Conservation (phyloP, 2,329 filamentous ascomycete genomes). For the Sphaerostilbella broomeana region DNA sequence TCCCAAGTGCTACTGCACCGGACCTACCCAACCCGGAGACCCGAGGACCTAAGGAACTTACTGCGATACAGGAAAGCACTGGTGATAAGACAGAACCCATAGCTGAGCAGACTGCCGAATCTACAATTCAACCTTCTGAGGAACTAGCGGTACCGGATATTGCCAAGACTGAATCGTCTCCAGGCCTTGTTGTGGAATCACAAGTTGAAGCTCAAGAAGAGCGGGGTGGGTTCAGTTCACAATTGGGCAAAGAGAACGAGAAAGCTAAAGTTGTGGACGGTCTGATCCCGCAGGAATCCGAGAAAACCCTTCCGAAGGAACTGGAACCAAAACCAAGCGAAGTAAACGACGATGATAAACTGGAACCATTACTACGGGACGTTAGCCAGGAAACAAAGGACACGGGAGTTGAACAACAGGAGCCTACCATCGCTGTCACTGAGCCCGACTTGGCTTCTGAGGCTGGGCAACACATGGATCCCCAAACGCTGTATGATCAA, state of each 20-base stretch:
- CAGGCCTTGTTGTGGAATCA: slow-evolving; percentile 19
- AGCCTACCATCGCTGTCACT: not conserved
- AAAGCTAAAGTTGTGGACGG: slow-evolving; percentile 27
- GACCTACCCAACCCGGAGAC: slow-evolving; percentile 2
- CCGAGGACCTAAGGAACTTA: not conserved
- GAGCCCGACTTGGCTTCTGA: slow-evolving; percentile 1
- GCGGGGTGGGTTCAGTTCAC: slow-evolving; percentile 24
- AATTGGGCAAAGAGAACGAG: slow-evolving; percentile 28
- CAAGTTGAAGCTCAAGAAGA: slow-evolving; percentile 25
- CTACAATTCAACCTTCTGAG: slow-evolving; percentile 12
- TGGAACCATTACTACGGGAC: not conserved
- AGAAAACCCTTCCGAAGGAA: slow-evolving; percentile 17
- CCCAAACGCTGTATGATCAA: slow-evolving; percentile 3
- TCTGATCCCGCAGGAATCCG: slow-evolving; percentile 24
- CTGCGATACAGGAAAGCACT: slow-evolving; percentile 1
- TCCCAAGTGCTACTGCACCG: slow-evolving; percentile 6
- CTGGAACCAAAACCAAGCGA: not conserved
- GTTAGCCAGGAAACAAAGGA: not conserved
- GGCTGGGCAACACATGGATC: slow-evolving; percentile 1
- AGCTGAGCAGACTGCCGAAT: slow-evolving; percentile 11
- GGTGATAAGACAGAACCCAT: not conserved
- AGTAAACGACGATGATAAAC: too few relatives aligned
- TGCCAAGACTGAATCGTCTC: slow-evolving; percentile 17
- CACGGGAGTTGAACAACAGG: not conserved
- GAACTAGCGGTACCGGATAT: slow-evolving; percentile 14